Percentiles rank a stretch among this genome's conserved stretches.
Evolutionary conservation across 192 early-diverging fungal species (phyloP).

Genomic region (Coemansia biformis): DNA sequence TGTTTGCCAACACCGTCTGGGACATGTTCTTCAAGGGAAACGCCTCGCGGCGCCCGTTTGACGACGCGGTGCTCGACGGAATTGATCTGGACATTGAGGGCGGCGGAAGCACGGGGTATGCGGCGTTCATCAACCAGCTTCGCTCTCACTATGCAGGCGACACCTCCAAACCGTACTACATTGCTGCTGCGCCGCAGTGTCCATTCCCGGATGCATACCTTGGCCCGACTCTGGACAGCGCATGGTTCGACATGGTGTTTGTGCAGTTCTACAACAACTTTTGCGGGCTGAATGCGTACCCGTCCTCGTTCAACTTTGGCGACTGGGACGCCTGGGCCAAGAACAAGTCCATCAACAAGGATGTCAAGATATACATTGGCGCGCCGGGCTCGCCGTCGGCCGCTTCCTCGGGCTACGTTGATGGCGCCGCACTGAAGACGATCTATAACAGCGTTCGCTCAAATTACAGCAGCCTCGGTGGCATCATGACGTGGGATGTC

Average conservation of each 20-base stretch:
- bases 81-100: slow-evolving; percentile 61
- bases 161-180: slow-evolving; percentile 50
- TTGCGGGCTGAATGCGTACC: slow-evolving; percentile 53
- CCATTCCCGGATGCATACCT: slow-evolving; percentile 56
- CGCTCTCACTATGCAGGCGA: slow-evolving; percentile 47
- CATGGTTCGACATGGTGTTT: slow-evolving; percentile 61
- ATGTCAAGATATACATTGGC: slow-evolving; percentile 55
- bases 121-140: slow-evolving; percentile 48
- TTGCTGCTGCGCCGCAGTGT: slow-evolving; percentile 62
- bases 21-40: slow-evolving; percentile 60
- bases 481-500: slow-evolving; percentile 66
- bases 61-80: slow-evolving; percentile 57
- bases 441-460: slow-evolving; percentile 47
- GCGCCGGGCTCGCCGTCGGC: slow-evolving; percentile 54
- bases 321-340: slow-evolving; percentile 64
- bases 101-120: slow-evolving; percentile 40
- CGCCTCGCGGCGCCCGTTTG: slow-evolving; percentile 52
- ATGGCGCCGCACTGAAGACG: slow-evolving; percentile 17
- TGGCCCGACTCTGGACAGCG: slow-evolving; percentile 49
- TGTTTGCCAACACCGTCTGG: slow-evolving; percentile 56
- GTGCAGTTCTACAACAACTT: slow-evolving; percentile 75
- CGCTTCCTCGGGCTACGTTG: slow-evolving; percentile 52
- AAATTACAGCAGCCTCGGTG: slow-evolving; percentile 54
- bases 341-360: slow-evolving; percentile 50
- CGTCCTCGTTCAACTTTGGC: slow-evolving; percentile 52